These are phyloP conservation scores for Populus tremula DNA, from an alignment of 345 rosid species.

Conservation along the genomic window DNA sequence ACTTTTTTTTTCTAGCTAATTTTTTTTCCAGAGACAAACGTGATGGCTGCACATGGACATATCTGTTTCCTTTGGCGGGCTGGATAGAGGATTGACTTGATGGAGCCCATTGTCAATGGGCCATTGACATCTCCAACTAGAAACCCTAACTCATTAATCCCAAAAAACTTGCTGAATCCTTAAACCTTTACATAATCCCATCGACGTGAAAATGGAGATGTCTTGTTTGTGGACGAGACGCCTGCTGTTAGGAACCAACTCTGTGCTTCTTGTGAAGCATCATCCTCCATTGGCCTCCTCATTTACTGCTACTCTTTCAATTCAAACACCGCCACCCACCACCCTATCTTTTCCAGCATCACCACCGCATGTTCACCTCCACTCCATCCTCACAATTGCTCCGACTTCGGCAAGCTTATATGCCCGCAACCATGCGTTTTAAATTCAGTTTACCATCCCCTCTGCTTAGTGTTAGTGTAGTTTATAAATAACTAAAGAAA, in stretches of 20 bases:
- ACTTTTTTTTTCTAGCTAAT: too few species aligned
- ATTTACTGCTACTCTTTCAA: background rate
- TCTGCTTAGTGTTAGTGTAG: too few species aligned
- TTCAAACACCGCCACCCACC: constrained; percentile 1
- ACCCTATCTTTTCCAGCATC: constrained; percentile 20
- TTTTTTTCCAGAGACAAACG: too few species aligned
- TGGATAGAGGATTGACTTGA: too few species aligned
- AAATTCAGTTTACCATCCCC: background rate
- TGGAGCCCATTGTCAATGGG: background rate
- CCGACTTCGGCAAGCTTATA: constrained; percentile 13
- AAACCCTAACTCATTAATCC: background rate
- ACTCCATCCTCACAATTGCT: constrained; percentile 11
- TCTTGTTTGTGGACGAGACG: constrained; percentile 47
- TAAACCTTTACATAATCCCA: background rate
- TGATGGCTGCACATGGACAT: too few species aligned
- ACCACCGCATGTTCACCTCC: constrained; percentile 22
- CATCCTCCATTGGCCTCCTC: constrained; percentile 15
- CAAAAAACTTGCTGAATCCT: background rate
- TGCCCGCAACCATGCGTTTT: background rate
- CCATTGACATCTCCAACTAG: background rate
- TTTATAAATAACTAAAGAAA: too few species aligned
- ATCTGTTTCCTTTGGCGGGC: too few species aligned
- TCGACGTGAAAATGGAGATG: constrained; percentile 31
- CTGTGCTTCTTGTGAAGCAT: constrained; percentile 3
- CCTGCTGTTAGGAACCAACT: constrained; percentile 19